These are phyloP conservation scores for Trichophaea hybrida DNA, from an alignment of 2,329 filamentous ascomycete species.

Conservation along the genomic window DNA sequence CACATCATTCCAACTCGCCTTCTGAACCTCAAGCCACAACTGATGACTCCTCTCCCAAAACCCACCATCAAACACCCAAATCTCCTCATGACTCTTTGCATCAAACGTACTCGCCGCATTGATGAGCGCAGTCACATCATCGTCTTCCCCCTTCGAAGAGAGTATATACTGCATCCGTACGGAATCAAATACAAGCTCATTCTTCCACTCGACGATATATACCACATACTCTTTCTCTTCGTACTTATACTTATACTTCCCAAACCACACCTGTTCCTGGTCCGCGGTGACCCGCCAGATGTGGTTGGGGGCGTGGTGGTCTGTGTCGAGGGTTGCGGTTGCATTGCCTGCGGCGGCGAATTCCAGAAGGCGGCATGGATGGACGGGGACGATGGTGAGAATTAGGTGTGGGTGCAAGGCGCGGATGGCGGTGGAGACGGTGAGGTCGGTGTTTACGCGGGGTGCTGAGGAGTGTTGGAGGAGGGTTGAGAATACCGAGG, in stretches of 20 bases:
- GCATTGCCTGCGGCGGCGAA: background rate
- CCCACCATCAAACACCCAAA: constrained; percentile 45
- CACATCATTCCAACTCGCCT: constrained; percentile 48
- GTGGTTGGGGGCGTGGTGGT: background rate
- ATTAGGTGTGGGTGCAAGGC: background rate
- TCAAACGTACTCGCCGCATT: background rate
- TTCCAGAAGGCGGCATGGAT: background rate
- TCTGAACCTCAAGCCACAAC: constrained; percentile 43
- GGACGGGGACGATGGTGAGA: background rate
- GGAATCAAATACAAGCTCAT: background rate
- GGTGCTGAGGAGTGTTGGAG: background rate
- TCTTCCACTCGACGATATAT: background rate
- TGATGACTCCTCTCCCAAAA: constrained; percentile 49
- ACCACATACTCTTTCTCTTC: background rate
- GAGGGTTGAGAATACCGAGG: too few species aligned
- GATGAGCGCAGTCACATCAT: background rate
- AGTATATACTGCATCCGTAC: background rate
- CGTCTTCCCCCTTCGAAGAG: background rate
- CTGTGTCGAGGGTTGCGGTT: background rate
- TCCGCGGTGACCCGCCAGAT: background rate
- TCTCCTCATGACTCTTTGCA: background rate
- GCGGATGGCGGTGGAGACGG: background rate
- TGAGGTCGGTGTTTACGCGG: background rate
- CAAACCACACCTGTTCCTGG: background rate
- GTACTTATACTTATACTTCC: background rate